Conservation (phyloP, 2,329 filamentous ascomycete species). For the Ophioceras dolichostomum region DNA sequence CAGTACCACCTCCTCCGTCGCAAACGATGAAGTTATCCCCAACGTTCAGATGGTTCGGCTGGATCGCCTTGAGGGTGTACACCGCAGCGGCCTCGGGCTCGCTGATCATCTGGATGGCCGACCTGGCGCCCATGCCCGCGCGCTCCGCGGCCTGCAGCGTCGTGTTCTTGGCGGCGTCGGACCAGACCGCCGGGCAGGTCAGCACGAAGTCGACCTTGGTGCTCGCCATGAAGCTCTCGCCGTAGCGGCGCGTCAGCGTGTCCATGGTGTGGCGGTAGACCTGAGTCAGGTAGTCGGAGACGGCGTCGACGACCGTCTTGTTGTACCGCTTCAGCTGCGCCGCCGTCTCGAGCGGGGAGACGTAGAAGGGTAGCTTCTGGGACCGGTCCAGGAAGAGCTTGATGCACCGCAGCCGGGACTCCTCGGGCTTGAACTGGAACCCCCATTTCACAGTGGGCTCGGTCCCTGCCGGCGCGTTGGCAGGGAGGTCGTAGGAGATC, state of each 20-base stretch:
- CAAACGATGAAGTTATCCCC: constrained; percentile 55
- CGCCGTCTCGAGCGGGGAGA: constrained; percentile 65
- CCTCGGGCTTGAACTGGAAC: constrained; percentile 70
- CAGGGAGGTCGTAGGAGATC: constrained; percentile 47
- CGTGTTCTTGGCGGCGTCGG: constrained; percentile 73
- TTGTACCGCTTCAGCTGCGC: constrained; percentile 62
- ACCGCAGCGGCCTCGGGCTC: constrained; percentile 73
- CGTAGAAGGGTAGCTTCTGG: constrained; percentile 71
- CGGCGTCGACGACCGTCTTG: constrained; percentile 68
- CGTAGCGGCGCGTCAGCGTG: constrained; percentile 60
- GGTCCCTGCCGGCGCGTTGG: constrained; percentile 22
- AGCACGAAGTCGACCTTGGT: constrained; percentile 70
- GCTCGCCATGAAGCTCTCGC: constrained; percentile 64
- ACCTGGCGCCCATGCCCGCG: constrained; percentile 62
- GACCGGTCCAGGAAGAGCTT: constrained; percentile 74
- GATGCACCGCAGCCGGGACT: constrained; percentile 65
- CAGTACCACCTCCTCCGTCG: constrained; percentile 50
- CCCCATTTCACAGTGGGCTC: constrained; percentile 58
- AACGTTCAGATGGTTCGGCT: constrained; percentile 59
- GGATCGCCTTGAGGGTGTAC: constrained; percentile 68
- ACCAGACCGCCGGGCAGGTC: constrained; percentile 77
- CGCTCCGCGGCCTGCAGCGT: constrained; percentile 66
- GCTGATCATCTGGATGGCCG: constrained; percentile 65
- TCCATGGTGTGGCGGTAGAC: constrained; percentile 71
- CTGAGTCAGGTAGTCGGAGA: constrained; percentile 67